These are phyloP conservation scores for Exobasidium cylindrosporum DNA, from an alignment of 1,284 basidiomycete genomes.

Conservation along the genomic window DNA sequence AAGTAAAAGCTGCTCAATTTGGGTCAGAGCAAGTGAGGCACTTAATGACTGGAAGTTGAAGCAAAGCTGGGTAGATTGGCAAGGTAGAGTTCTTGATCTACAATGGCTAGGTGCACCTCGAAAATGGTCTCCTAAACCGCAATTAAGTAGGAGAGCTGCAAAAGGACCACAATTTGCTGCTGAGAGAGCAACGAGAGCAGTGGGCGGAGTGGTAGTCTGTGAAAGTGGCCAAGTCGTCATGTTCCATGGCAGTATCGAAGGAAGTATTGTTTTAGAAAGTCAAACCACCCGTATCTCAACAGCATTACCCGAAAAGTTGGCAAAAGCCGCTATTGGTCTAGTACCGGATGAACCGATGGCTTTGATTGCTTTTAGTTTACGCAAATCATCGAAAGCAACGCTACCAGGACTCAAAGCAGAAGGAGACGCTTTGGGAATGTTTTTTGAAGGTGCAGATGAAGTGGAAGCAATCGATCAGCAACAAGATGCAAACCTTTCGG, in stretches of 20 bases:
- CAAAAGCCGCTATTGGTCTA: background rate
- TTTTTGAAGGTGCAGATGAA: constrained; percentile 7
- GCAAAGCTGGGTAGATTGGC: background rate
- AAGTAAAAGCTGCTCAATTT: background rate
- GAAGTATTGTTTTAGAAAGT: background rate
- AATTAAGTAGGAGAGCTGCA: background rate
- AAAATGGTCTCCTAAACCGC: background rate
- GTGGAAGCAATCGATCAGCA: background rate
- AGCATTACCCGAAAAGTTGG: background rate
- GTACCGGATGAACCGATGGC: constrained; percentile 7
- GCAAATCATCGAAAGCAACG: constrained; percentile 3
- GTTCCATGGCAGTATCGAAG: background rate
- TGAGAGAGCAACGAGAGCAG: background rate
- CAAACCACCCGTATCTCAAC: background rate
- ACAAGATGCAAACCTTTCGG: background rate
- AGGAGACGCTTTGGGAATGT: constrained; percentile 10
- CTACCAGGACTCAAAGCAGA: background rate
- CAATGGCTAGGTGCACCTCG: constrained; percentile 6
- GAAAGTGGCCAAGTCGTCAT: background rate
- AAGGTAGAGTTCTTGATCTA: constrained; percentile 7
- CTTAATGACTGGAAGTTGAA: constrained; percentile 4
- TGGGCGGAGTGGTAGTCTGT: background rate
- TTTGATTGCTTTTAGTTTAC: background rate
- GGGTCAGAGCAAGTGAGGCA: background rate
- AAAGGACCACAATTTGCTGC: constrained; percentile 4